Evolutionary conservation across 2,329 filamentous ascomycete genomes (phyloP), one percentile per base, ranked within the genome.

Genomic region (Colletotrichum liriopes): DNA sequence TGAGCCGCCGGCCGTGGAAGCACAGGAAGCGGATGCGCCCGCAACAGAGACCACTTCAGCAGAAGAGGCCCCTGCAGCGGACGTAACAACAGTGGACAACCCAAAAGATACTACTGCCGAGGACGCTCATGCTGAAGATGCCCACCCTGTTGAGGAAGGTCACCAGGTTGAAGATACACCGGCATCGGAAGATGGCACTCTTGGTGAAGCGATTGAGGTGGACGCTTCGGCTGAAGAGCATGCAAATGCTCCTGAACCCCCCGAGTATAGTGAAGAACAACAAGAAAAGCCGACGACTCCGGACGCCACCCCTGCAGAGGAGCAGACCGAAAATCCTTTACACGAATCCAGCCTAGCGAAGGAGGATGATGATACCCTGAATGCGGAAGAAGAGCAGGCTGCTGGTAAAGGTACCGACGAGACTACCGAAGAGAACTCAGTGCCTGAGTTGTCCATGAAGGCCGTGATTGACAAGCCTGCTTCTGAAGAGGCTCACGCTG

Each of bases 321-420:
- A 65, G 66, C 60, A 59, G 65, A 69, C 60, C n/a, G 37, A 37
- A 1, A 63, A 52, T 3, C 47, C 41, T 14, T 41, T 11, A 20
- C 14, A 37, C 29, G 45, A 45, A 23, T 20, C 20, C 20, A 49
- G 47, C 49, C 43, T n/a, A 3, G 74, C 72, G 39, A 73, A 76
- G 55, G 74, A 75, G 41, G 51, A 62, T 6, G 52, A 54, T 41
- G 56, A 56, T 59, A 60, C 56, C 23, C 61, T 37, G 16, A 66
- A 59, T 32, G 23, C 12, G 47, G 62, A 54, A n/a, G 32, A 16
- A 9, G 66, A 35, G 8, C 18, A 56, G 62, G 14, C 49, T 39
- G 9, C 16, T 16, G 51, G 47, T 3, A 5, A 26, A 18, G 52
- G 3, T 23, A 43, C 26, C 2, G 26, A 72, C 18, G 58, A 72